Base-by-base conservation (phyloP, 176 grass and related monocot species). In the Oryza rufipogon region DNA sequence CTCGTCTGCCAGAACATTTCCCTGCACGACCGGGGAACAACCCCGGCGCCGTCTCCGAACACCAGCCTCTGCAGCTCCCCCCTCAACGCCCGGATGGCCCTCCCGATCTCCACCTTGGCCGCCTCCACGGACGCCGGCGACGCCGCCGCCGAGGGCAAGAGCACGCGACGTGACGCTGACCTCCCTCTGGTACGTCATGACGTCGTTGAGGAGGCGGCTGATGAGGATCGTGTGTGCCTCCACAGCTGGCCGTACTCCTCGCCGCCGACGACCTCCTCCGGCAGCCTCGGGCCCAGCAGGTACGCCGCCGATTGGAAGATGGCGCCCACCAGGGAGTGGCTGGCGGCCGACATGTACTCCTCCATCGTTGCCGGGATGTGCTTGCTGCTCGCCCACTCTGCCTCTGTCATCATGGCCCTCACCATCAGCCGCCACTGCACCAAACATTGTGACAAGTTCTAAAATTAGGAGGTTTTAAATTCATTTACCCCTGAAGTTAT, bases 1-100 rank as follows among this genome's bases (percentile, higher is more conserved):
- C 75, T 73, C 84, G 81, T 89, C 66, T 87, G 87, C 87, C 87
- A 92, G 73, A 87, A 89, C 23, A 84, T 41, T 47, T 91, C 86
- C 73, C 88, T 92, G 87, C 80, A 81, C 20, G 69, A 48, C 26
- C 80, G 86, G 13, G 91, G 91, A 54, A 93, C 70, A 11, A 42
- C 82, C 28, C 28, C 0, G 30, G 0, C 30, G 30, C 30, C 30
- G 30, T 22, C 45, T 82, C 9, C 83, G 2, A 30, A 13, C 39
- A 88, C 88, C 23, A 88, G 30, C 7, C 73, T 73, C 30, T 90
- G 52, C 11, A 93, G 73, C 34, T 90, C 82, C n/a, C 13, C 51
- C 63, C 69, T 64, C 1, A 30, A 60, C 0, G 13, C 44, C 0
- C 19, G 33, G 0, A 83, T 68, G 1, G 25, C 20, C 1, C 2